Evolutionary conservation across 306 rosid genomes (phyloP), one percentile per base, ranked within the genome.

Genomic region (Dalbergia cultrata): DNA sequence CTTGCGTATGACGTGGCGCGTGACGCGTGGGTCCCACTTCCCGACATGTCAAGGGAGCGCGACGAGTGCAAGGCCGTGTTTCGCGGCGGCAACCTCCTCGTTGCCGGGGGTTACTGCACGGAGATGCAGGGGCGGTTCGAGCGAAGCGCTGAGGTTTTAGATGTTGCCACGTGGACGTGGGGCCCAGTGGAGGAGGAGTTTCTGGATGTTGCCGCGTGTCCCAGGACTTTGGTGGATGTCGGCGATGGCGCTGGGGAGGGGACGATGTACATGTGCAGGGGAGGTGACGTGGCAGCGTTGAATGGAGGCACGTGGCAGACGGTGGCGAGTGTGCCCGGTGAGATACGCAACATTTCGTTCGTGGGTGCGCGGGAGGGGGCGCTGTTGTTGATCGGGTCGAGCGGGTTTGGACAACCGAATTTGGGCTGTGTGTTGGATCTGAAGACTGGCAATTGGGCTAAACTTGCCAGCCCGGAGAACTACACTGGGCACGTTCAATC

Each of bases 61-160:
- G 98, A 94, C 34, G 97, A 94, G 75, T 92, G 98, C 52, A 89
- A 84, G 67, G 90, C 74, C 0, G 63, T 90, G 16, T 90, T 87
- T 61, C 85, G 50, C 5, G 87, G 87, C n/a, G 35, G 85, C 6
- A 56, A 6, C 1, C 56, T 90, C 21, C 76, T 53, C 4, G 88
- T 90, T 9, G 57, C 91, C 0, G 95, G 98, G 0, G 98, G 98
- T 0, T 93, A 93, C 33, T 18, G 83, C 31, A 88, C 98, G 0
- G 87, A 93, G 52, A 85, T 80, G 91, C 98, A 93, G 35, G 98
- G 98, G 1, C 75, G 87, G 1, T 93, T 91, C 7, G 95, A 86
- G 86, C 80, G 77, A 5, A 92, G 86, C 58, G 87, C 92, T 0
- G 98, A 93, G 75, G 85, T 26, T 0, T 90, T 88, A 4, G 74